These are phyloP conservation scores for Acanthamoeba triangularis DNA, from an alignment of 208 protist genomes.

Conservation along the genomic window DNA sequence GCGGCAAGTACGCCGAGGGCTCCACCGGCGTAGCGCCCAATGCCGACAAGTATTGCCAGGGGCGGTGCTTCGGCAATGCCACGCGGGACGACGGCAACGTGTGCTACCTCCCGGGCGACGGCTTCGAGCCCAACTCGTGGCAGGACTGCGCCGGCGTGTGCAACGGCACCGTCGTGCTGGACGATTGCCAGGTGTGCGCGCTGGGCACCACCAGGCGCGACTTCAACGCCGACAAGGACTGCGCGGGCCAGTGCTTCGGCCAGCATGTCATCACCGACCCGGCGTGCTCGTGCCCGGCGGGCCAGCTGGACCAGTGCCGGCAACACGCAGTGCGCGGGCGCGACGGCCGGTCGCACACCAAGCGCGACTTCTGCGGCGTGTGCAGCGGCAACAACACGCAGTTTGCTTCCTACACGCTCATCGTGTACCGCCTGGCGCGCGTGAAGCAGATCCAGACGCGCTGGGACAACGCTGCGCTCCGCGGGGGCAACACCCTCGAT, in stretches of 20 bases:
- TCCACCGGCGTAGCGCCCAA: not conserved
- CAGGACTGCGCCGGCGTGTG: constrained; percentile 59
- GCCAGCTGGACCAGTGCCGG: constrained; percentile 59
- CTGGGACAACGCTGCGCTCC: constrained; percentile 32
- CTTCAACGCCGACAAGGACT: constrained; percentile 69
- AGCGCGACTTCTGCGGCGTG: constrained; percentile 63
- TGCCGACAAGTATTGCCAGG: constrained; percentile 3
- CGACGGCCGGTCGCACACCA: not conserved
- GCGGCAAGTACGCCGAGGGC: not conserved
- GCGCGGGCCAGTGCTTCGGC: not conserved
- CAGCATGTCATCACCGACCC: constrained; percentile 66
- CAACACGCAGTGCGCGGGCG: constrained; percentile 65
- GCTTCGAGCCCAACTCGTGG: not conserved
- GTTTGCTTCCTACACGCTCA: constrained; percentile 65
- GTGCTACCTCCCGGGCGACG: constrained; percentile 1
- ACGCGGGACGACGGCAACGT: not conserved
- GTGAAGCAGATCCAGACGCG: constrained; percentile 67
- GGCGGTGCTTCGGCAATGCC: not conserved
- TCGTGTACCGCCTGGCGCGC: constrained; percentile 62
- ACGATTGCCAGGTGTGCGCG: not conserved
- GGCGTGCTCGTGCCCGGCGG: constrained; percentile 45
- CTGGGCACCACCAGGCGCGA: constrained; percentile 33
- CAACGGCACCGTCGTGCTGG: constrained; percentile 16
- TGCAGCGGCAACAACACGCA: constrained; percentile 71
- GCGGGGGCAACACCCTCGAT: not conserved